phyloP scores from a whole-genome alignment of 768 basidiomycete genomes.

The Russula brevipes region DNA sequence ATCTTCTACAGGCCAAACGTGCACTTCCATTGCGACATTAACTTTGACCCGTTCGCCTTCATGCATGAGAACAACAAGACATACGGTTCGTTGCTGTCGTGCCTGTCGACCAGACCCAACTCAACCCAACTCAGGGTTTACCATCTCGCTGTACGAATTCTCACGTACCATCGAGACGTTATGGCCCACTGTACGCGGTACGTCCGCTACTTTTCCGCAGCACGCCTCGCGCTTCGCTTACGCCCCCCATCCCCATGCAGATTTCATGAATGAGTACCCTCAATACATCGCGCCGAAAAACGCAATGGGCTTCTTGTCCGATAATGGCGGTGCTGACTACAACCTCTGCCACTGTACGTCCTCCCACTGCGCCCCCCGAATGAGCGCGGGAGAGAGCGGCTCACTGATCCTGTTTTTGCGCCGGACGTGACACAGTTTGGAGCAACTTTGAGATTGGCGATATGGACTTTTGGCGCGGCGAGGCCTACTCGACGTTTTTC shows the following conservation, averaged over 20 bases:
- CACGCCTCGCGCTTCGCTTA: neutral
- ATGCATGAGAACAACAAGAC: constrained; percentile 79
- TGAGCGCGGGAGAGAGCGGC: neutral
- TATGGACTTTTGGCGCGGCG: constrained; percentile 77
- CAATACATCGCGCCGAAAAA: constrained; percentile 58
- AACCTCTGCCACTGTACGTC: constrained; percentile 71
- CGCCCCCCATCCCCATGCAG: constrained; percentile 33
- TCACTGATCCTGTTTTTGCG: neutral
- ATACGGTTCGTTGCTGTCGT: constrained; percentile 50
- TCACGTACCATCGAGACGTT: constrained; percentile 73
- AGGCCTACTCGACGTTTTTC: constrained; percentile 80
- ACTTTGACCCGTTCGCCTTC: constrained; percentile 59
- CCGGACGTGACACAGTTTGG: constrained; percentile 61
- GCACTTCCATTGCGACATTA: constrained; percentile 74
- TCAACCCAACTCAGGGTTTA: constrained; percentile 51
- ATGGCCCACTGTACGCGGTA: constrained; percentile 71
- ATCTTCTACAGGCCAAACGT: constrained; percentile 54
- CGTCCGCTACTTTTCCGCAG: neutral
- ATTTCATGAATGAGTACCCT: constrained; percentile 61
- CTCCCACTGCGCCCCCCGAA: neutral
- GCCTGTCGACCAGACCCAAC: neutral
- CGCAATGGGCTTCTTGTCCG: constrained; percentile 68
- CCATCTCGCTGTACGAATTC: constrained; percentile 74
- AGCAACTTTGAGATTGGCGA: constrained; percentile 90
- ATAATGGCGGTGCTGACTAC: constrained; percentile 64